Percentiles rank a stretch among this genome's conserved stretches.
Evolutionary conservation across 2,329 filamentous ascomycete species (phyloP).

Genomic region (Thielaviopsis populi): DNA sequence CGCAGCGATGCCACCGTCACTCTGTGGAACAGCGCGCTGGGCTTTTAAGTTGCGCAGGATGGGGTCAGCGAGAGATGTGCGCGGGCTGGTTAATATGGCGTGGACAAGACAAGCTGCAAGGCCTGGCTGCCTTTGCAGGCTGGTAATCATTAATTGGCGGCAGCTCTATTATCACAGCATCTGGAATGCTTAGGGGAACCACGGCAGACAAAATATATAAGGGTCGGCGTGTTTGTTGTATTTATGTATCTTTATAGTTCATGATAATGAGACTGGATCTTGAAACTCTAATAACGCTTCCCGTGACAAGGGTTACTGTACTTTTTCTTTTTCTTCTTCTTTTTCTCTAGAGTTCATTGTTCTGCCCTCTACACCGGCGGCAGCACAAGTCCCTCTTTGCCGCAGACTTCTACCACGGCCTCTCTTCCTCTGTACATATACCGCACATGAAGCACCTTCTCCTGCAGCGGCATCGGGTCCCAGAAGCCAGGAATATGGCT

Average conservation of each 20-base stretch:
- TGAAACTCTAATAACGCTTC: neutral
- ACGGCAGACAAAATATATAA: neutral
- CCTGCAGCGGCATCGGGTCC: conserved; percentile 32
- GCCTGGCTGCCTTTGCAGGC: neutral
- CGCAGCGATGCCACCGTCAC: conserved; percentile 15
- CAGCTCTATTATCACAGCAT: neutral
- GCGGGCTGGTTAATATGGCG: neutral
- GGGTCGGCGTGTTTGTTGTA: neutral
- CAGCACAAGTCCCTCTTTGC: conserved; percentile 24
- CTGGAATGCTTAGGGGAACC: neutral
- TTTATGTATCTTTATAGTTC: neutral
- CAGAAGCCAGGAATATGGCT: conserved; percentile 35
- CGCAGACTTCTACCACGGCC: conserved; percentile 24
- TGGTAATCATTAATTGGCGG: neutral
- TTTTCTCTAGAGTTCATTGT: neutral
- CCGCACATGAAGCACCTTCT: conserved; percentile 32
- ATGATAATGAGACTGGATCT: conserved; percentile 8
- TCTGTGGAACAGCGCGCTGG: conserved; percentile 17
- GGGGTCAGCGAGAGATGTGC: too few relatives aligned
- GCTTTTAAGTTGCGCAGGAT: conserved; percentile 9
- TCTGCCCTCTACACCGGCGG: neutral
- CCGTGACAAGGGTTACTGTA: neutral
- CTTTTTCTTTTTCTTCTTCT: neutral
- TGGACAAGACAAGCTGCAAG: neutral
- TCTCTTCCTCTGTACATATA: conserved; percentile 25